Evolutionary conservation across 371 early-diverging fungal species (phyloP), one percentile per base, ranked within the genome.

Genomic region (Mortierella polycephala): DNA sequence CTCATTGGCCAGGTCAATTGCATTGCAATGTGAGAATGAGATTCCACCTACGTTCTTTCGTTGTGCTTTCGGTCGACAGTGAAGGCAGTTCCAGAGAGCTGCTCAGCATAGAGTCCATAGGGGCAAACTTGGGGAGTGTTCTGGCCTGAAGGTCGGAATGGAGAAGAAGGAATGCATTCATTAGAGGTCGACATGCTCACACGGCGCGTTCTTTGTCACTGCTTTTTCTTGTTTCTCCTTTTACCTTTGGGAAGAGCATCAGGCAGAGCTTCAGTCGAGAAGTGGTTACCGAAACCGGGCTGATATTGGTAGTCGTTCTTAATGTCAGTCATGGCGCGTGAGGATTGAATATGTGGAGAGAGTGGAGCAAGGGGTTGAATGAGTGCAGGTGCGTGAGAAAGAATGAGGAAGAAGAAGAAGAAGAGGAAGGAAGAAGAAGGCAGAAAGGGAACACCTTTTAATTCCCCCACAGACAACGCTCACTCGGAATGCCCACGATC

Each of bases 31-130:
- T 37, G 54, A 10, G 55, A 30, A 20, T 16, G 23, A 39, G 18
- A 41, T 40, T 57, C 30, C 37, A 74, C 82, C 47, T 85, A 93
- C 94, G 89, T 92, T 75, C 94, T 87, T 77, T 91, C 93, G 85
- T 98, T 98, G 69, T 90, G 85, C 41, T 88, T 85, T 41, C 96
- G 88, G 40, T 92, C 94, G 4, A 91, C 95, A 0, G 99, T 98
- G 83, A 98, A 98, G 14, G 98, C 96, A 7, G 96, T 94, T 49
- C 98, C 98, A 23, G 96, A 95, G 39, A 98, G 86, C 76, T 97
- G 97, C 83, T 98, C 99, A 21, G 98, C 96, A 74, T 97, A 96
- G 57, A 98, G 88, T 16, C 91, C 89, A 72, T 94, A 97, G 41
- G 98, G 94, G 73, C 94, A 94, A 63, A 87, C 83, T 84, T 96